phyloP scores from a whole-genome alignment of 176 grass and related monocot species.

The Bolboschoenus planiculmis region DNA sequence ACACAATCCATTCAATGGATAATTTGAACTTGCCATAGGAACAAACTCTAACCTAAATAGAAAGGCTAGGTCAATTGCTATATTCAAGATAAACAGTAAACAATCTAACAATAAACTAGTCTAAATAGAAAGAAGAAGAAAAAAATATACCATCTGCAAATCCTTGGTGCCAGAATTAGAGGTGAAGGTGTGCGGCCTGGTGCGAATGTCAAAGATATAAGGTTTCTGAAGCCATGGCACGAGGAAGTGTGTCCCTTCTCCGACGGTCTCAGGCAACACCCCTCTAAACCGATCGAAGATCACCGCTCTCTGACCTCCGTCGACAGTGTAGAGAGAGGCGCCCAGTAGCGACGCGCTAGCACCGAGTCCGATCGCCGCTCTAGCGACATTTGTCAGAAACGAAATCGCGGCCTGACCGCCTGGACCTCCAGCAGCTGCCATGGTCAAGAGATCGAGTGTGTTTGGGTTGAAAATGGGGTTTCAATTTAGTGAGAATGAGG shows the following conservation, averaged over 20 bases:
- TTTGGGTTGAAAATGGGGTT: not conserved
- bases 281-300: constrained; percentile 96
- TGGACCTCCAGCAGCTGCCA: constrained; percentile 27
- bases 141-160: constrained; percentile 70
- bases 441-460: constrained; percentile 2
- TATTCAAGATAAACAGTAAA: not conserved
- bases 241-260: constrained; percentile 94
- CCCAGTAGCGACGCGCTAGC: constrained; percentile 43
- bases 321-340: constrained; percentile 84
- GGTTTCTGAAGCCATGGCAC: constrained; percentile 97
- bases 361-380: constrained; percentile 64
- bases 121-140: not conserved
- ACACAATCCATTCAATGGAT: not conserved
- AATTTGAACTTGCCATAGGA: not conserved
- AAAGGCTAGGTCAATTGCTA: not conserved
- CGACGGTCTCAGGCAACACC: constrained; percentile 61
- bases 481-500: not conserved
- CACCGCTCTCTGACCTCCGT: constrained; percentile 90
- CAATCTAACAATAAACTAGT: not conserved
- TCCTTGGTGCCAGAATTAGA: constrained; percentile 99
- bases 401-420: constrained; percentile 57
- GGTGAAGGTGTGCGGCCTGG: constrained; percentile 90
- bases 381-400: constrained; percentile 67
- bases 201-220: constrained; percentile 95
- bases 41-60: not conserved